Percentiles rank a stretch among this genome's conserved stretches.
Evolutionary conservation across 257 asterid genomes (phyloP).

Genomic region (Marsdenia floribunda): DNA sequence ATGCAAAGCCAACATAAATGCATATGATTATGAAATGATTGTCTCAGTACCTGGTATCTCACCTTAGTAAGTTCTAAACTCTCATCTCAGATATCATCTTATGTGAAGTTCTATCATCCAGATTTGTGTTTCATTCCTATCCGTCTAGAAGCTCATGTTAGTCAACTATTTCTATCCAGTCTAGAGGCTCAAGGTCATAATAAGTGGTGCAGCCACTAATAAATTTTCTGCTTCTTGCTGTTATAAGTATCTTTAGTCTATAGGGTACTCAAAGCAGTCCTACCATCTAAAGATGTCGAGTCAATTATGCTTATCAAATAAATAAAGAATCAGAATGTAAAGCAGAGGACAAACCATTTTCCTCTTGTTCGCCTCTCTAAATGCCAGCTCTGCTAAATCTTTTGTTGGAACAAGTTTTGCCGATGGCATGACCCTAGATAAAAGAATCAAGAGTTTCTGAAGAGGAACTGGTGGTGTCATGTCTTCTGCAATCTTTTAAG

Average conservation of each 20-base stretch:
- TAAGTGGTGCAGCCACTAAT: background rate
- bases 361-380: conserved; percentile 66
- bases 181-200: background rate
- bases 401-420: conserved; percentile 91
- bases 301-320: background rate
- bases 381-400: conserved; percentile 80
- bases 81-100: background rate
- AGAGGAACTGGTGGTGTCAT: conserved; percentile 78
- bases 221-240: background rate
- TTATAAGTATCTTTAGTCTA: background rate
- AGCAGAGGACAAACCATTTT: conserved; percentile 43
- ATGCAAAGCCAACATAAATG: background rate
- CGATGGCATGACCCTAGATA: conserved; percentile 67
- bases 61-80: no score
- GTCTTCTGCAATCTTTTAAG: conserved; percentile 74
- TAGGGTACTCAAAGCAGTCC: background rate
- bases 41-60: background rate
- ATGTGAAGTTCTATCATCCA: background rate
- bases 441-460: conserved; percentile 60
- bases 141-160: no score
- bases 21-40: background rate
- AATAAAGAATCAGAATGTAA: background rate
- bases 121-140: background rate
- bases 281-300: background rate
- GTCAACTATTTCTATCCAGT: background rate